Base-by-base conservation (phyloP, 768 basidiomycete genomes). In the Boletellus sp. region DNA sequence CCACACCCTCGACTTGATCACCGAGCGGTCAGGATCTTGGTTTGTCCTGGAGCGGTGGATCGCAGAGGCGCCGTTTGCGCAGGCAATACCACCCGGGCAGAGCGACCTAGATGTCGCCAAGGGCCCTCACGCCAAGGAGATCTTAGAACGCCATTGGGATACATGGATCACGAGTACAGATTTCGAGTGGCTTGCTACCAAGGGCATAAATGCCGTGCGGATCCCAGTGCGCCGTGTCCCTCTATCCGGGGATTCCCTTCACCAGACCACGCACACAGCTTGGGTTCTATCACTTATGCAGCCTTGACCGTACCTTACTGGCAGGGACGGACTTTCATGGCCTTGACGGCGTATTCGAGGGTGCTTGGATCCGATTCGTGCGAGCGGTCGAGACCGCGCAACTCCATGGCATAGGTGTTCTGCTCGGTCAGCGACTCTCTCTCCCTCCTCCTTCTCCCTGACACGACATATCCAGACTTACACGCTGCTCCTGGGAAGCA, bases 21-120 rank as follows among this genome's bases (percentile, higher is more conserved):
- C 44, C 35, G 12, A 46, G 47, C 23, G 8, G 19, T 23, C 51
- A 88, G 85, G 86, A 1, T 83, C 79, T 7, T 88, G 85, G 87
- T 90, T 91, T 54, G 82, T 86, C 3, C 76, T 88, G 16, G 89
- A 91, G 65, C 71, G 78, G 31, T 91, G 89, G 89, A 87, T 91
- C 34, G 63, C 79, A 13, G 77, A 80, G 2, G 42, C 64, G 0
- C 85, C 85, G 0, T 91, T 83, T 58, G 69, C 65, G 2, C 62
- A 66, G 15, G 85, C 88, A 9, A 62, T 52, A 12, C 50, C 67
- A 17, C 81, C 83, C 3, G 81, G 73, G 0, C 76, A 85, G 55
- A 86, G 84, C 58, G 87, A 89, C 57, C 69, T 85, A 15, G 85
- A 87, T 61, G 74, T 90, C 19, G 88, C 86, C 12, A 73, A 63